Evolutionary conservation across 441 rosid species (phyloP).

Genomic region (Brassica hybrid): DNA sequence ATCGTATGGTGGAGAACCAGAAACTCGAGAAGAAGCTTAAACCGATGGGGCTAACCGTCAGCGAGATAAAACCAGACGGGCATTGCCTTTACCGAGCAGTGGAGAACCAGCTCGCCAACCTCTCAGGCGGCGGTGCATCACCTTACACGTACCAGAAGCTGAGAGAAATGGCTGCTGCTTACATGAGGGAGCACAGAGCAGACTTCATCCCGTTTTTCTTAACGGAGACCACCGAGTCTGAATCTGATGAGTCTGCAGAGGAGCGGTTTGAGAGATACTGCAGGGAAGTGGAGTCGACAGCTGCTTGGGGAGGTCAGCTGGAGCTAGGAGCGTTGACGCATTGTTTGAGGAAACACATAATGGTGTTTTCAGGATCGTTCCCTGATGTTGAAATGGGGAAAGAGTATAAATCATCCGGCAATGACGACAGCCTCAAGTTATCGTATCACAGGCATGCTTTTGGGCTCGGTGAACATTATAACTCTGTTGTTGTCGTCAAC

Average conservation of each 20-base stretch:
- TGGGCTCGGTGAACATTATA: slow-evolving; percentile 91
- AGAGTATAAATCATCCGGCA: slow-evolving; percentile 65
- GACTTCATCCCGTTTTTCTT: slow-evolving; percentile 75
- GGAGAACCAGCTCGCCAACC: slow-evolving; percentile 73
- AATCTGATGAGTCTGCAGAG: slow-evolving; percentile 42
- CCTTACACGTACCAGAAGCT: slow-evolving; percentile 70
- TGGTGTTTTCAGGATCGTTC: slow-evolving; percentile 82
- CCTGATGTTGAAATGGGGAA: slow-evolving; percentile 97
- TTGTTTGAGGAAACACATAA: slow-evolving; percentile 67
- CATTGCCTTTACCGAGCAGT: slow-evolving; percentile 82
- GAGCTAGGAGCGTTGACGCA: slow-evolving; percentile 88
- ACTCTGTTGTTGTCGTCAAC: slow-evolving; percentile 52
- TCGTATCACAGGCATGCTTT: slow-evolving; percentile 85
- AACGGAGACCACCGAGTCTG: slow-evolving; percentile 54
- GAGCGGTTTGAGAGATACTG: slow-evolving; percentile 85
- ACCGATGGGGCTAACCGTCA: slow-evolving; percentile 66
- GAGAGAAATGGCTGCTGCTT: slow-evolving; percentile 78
- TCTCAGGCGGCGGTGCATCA: slow-evolving; percentile 59
- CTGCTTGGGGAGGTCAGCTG: slow-evolving; percentile 92
- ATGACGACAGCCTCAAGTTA: slow-evolving; percentile 51
- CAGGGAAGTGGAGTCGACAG: slow-evolving; percentile 79
- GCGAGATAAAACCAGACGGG: slow-evolving; percentile 76
- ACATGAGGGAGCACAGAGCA: slow-evolving; percentile 69
- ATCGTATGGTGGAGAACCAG: slow-evolving; percentile 66
- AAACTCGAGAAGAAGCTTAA: slow-evolving; percentile 73